Conservation (phyloP, 495 filamentous ascomycete species). For the Cenococcum geophilum region DNA sequence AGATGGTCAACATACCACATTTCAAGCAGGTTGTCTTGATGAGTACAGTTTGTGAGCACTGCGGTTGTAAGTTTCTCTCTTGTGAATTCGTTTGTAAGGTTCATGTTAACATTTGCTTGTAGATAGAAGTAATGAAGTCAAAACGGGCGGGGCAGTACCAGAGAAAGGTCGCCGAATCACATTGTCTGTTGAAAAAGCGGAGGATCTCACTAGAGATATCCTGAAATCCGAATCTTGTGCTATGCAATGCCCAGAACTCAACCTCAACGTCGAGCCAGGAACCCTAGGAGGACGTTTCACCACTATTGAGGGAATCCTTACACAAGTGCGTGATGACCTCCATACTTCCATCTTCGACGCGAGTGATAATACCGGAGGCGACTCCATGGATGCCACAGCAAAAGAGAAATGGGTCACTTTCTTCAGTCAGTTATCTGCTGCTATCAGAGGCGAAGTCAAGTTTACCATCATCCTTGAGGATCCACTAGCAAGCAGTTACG, state of each 20-base stretch:
- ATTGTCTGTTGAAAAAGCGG: slow-evolving; percentile 61
- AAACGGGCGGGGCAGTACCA: slow-evolving; percentile 90
- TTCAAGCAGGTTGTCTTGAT: slow-evolving; percentile 95
- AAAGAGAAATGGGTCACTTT: slow-evolving; percentile 72
- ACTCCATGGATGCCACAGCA: slow-evolving; percentile 60
- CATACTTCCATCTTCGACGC: slow-evolving; percentile 78
- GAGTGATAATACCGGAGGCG: slow-evolving; percentile 51
- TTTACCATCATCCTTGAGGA: slow-evolving; percentile 86
- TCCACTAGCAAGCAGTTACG: slow-evolving; percentile 84
- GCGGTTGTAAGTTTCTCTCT: slow-evolving; percentile 53
- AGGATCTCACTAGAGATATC: slow-evolving; percentile 85
- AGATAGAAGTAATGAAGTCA: slow-evolving; percentile 85
- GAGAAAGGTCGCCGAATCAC: slow-evolving; percentile 79
- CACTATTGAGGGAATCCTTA: slow-evolving; percentile 90
- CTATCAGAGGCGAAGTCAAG: slow-evolving; percentile 72
- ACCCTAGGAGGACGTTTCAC: slow-evolving; percentile 96
- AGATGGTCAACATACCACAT: slow-evolving; percentile 91
- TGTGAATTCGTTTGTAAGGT: neutral
- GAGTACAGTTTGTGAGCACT: slow-evolving; percentile 79
- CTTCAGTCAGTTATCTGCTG: slow-evolving; percentile 65
- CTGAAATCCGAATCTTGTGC: slow-evolving; percentile 92
- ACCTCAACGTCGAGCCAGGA: slow-evolving; percentile 76
- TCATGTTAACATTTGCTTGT: neutral
- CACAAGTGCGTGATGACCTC: slow-evolving; percentile 84
- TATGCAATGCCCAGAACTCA: slow-evolving; percentile 76